phyloP scores from a whole-genome alignment of 768 basidiomycete species.

The Naganishia vaughanmartiniae region DNA sequence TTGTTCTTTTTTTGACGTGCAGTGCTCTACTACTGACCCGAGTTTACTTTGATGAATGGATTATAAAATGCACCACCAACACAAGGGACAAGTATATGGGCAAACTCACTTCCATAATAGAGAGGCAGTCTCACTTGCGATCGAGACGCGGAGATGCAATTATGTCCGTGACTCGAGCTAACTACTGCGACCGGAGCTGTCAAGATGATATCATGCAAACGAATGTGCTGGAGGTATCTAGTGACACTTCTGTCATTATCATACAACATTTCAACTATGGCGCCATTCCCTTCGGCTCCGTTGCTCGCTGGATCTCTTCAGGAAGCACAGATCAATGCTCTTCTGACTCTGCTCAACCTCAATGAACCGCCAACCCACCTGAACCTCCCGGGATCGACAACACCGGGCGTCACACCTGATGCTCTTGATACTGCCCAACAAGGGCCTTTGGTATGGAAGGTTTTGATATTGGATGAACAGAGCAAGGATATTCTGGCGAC shows the following conservation, averaged over 20 bases:
- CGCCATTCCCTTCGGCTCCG: neutral
- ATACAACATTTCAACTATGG: neutral
- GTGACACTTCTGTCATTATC: neutral
- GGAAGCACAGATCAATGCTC: conserved; percentile 78
- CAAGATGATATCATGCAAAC: conserved; percentile 2
- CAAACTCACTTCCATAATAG: too few relatives aligned
- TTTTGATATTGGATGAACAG: conserved; percentile 87
- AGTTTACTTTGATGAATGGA: too few relatives aligned
- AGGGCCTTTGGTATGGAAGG: conserved; percentile 89
- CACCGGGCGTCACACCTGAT: conserved; percentile 32
- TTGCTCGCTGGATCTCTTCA: conserved; percentile 58
- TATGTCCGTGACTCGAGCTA: neutral
- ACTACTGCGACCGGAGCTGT: neutral
- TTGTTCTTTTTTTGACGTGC: neutral
- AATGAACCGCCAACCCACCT: conserved; percentile 59
- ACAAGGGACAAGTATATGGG: too few relatives aligned
- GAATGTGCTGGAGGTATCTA: neutral
- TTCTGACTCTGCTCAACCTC: conserved; percentile 81
- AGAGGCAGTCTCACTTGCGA: too few relatives aligned
- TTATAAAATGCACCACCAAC: too few relatives aligned
- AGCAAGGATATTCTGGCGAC: conserved; percentile 97
- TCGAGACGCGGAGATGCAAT: too few relatives aligned
- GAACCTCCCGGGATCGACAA: conserved; percentile 49
- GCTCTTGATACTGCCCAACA: conserved; percentile 51
- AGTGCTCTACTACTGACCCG: too few relatives aligned